Base-by-base conservation (phyloP, 306 rosid species). In the Purshia tridentata region DNA sequence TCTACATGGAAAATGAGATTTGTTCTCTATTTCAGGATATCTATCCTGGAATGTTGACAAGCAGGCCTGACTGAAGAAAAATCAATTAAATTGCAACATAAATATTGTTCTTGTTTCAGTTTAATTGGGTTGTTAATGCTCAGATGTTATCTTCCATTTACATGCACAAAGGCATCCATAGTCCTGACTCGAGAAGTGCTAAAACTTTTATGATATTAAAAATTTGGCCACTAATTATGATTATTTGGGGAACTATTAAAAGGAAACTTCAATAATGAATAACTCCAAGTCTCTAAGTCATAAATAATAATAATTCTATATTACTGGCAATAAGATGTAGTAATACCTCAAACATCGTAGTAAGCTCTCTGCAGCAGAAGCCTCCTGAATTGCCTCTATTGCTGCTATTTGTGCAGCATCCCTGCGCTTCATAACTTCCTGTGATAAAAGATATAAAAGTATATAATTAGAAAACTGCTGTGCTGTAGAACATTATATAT, bases 321-420 rank as follows among this genome's bases (percentile, higher is more conserved):
- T 55, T 41, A 46, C 51, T 35, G 16, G n/a, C 22, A 71, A 23
- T 18, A 53, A 53, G 54, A 20, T 20, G 10, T 22, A 15, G 47
- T 16, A 35, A 35, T 86, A 95, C 99, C 99, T 91, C 72, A 91
- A 90, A 81, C 98, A 91, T 65, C 80, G 93, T 76, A 95, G 86
- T 81, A 92, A 76, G 82, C 85, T 90, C 79, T 95, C 99, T 51
- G 98, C 92, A 57, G 89, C 86, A 6, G 99, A 90, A 74, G 98
- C 99, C 83, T 95, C 99, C 79, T 95, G 97, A 58, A 95, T 81
- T 35, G 99, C 99, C 79, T 91, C 99, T 50, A 72, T 80, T 76
- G 98, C 98, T 73, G 98, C 98, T 50, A 87, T 63, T 75, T 87
- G 99, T 58, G 99, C 98, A 51, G 96, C 88, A 85, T 95, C 98